Base-by-base conservation (phyloP, 768 basidiomycete species). In the Trametes cubensis region DNA sequence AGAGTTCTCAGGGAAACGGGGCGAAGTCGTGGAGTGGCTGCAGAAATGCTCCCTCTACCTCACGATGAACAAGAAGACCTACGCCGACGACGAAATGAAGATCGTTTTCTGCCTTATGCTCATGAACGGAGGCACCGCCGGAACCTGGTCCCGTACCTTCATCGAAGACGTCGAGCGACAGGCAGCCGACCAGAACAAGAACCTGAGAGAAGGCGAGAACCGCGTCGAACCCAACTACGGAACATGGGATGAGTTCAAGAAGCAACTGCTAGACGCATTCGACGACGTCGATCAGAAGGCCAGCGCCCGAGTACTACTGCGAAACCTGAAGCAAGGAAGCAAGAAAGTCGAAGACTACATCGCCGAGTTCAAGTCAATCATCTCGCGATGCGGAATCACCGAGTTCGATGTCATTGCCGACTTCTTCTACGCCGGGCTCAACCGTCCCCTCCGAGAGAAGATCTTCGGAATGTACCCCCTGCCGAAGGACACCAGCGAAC, bases 41-140 rank as follows among this genome's bases (percentile, higher is more conserved):
- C 46, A 47, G 46, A 47, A 47, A 25, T 47, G 46, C 46, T 21
- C 46, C 23, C 46, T 47, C 46, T 47, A 47, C 23, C 46, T 47
- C 20, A 47, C 46, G 46, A 47, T 47, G 46, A 47, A 47, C 46
- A 47, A 47, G 46, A 47, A 20, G 23, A 47, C n/a, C n/a, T 47
- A 47, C 13, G 6, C n/a, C 46, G 25, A 2, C 13, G 46, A 21
- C 23, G 21, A 47, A 34, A 34, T 34, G 23, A 47, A 47, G 46
- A 47, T 21, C n/a, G n/a, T 47, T 23, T 47, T 47, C 23, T 47
- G 46, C 46, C 46, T 47, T 6, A 47, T 47, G 46, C 23, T 47
- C 2, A 47, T 47, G 46, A 47, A 47, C 23, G 46, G 23, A 25
- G 46, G 46, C 34, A 34, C 34, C 10, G 34, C 34, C 10, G 10